Evolutionary conservation across 345 rosid genomes (phyloP).

Genomic region (Erysimum cheiranthoides): DNA sequence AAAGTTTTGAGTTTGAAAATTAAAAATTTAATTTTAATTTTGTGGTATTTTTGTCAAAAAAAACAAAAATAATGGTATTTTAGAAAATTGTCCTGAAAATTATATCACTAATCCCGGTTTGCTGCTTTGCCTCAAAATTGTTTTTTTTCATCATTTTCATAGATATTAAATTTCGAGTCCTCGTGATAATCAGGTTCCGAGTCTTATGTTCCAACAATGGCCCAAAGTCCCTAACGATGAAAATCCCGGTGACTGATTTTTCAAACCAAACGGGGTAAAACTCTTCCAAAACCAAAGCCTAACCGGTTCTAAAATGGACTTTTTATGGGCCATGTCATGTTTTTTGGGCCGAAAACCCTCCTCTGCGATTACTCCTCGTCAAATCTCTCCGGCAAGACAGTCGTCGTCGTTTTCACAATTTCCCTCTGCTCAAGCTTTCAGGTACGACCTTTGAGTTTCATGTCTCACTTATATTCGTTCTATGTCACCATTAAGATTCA

Average conservation of each 20-base stretch:
- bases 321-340: not conserved
- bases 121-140: too few relatives aligned
- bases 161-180: too few relatives aligned
- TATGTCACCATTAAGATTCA: not conserved
- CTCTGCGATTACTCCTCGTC: not conserved
- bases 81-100: too few relatives aligned
- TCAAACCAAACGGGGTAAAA: not conserved
- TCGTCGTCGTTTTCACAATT: conserved; percentile 20
- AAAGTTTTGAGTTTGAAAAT: too few relatives aligned
- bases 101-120: too few relatives aligned
- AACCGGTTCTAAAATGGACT: conserved; percentile 2
- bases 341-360: not conserved
- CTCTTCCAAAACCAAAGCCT: not conserved
- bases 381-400: conserved; percentile 1
- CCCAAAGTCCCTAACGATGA: too few relatives aligned
- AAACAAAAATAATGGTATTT: too few relatives aligned
- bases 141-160: too few relatives aligned
- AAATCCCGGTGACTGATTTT: not conserved
- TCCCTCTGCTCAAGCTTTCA: not conserved
- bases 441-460: conserved; percentile 3
- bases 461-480: not conserved
- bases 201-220: too few relatives aligned
- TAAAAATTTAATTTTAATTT: too few relatives aligned
- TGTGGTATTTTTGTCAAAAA: too few relatives aligned
- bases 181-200: too few relatives aligned